Base-by-base conservation (phyloP, 306 rosid species). In the Argentina anserina region DNA sequence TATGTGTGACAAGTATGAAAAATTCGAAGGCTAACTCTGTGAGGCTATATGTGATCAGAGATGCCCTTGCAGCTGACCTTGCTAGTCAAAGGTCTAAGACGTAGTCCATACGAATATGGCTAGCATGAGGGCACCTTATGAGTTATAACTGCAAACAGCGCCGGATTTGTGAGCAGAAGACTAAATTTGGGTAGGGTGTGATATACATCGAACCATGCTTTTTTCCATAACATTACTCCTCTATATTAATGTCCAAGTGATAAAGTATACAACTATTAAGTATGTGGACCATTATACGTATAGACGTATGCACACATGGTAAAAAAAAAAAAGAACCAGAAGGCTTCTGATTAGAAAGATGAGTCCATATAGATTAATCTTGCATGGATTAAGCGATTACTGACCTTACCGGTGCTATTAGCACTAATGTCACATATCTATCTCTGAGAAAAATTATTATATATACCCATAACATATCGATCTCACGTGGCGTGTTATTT, bases 61-160 rank as follows among this genome's bases (percentile, higher is more conserved):
- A 61, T 17, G 3, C 66, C 11, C 23, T 61, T 17, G 65, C 18
- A 34, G 66, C 33, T 17, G 3, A 42, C 11, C 23, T 61, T 17
- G 65, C 18, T 23, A 10, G 64, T 61, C 66, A 33, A 61, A 33
- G 42, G 66, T 17, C 66, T 61, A 61, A 18, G 66, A 61, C 1
- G 1, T 33, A 61, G 42, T 33, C 14, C 23, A 33, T 31, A 29
- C n/a, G 42, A 58, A 58, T 33, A 59, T 59, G 39, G 40, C 23
- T 60, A 15, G 41, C 65, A 7, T 33, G 18, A 56, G 65, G 23
- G 29, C 39, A 59, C 33, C 61, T 55, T 59, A 31, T 59, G 40
- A n/a, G n/a, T n/a, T n/a, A n/a, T n/a, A n/a, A 29, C 65, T 59
- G 25, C 15, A 61, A 34, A 14, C 43, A 62, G 67, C 67, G 67